These are phyloP conservation scores for Arthrocladium fulminans DNA, from an alignment of 2,329 filamentous ascomycete genomes.

Conservation along the genomic window DNA sequence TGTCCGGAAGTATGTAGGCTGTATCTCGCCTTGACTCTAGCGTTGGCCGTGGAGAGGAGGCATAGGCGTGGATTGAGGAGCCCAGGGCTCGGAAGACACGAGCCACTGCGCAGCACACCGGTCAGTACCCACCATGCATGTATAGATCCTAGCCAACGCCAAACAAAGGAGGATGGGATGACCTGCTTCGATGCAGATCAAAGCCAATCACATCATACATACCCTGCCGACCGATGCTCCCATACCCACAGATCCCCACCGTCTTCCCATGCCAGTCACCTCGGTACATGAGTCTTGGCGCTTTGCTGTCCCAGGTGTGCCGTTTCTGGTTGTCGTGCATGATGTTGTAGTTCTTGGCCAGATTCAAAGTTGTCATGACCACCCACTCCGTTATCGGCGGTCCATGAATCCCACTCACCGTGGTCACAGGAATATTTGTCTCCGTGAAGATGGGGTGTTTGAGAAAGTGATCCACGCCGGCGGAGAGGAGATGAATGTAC, in stretches of 20 bases:
- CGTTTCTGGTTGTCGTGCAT: conserved; percentile 51
- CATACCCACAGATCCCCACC: conserved; percentile 54
- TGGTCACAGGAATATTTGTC: conserved; percentile 46
- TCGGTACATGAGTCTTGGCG: conserved; percentile 23
- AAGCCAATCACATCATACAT: too few relatives aligned
- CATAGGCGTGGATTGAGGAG: conserved; percentile 67
- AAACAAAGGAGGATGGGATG: too few relatives aligned
- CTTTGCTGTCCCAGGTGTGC: conserved; percentile 42
- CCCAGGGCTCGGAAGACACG: conserved; percentile 56
- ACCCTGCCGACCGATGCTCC: conserved; percentile 32
- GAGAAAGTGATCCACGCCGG: conserved; percentile 48
- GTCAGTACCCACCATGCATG: too few relatives aligned
- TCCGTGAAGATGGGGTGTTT: conserved; percentile 46
- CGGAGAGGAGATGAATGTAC: conserved; percentile 50
- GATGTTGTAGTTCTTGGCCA: conserved; percentile 45
- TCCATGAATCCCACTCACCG: conserved; percentile 49
- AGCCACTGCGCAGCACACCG: too few relatives aligned
- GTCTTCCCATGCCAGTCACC: conserved; percentile 50
- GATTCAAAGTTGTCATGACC: conserved; percentile 52
- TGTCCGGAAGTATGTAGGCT: conserved; percentile 60
- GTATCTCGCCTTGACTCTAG: conserved; percentile 55
- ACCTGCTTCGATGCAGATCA: too few relatives aligned
- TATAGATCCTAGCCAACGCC: too few relatives aligned
- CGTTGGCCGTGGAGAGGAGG: conserved; percentile 58
- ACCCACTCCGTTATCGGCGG: conserved; percentile 62